Evolutionary conservation across 2,329 filamentous ascomycete genomes (phyloP), one percentile per base, ranked within the genome.

Genomic region (Fusarium sp.): DNA sequence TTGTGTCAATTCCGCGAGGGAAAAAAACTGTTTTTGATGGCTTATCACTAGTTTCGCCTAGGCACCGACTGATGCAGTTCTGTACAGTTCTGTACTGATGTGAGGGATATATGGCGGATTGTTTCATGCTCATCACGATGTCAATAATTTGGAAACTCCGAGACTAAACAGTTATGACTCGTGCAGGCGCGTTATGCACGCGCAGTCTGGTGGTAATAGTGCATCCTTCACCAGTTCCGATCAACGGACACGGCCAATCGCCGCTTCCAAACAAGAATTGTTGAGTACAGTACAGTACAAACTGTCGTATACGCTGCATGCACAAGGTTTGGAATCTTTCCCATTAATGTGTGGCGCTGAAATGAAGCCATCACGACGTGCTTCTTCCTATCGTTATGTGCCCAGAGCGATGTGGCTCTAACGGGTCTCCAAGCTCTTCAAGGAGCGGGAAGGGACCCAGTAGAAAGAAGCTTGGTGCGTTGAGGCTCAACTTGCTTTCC

Each of bases 91-190:
- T 19, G 46, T 34, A 34, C 10, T 54, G 60, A 58, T 34, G 58
- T 62, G 62, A 62, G 62, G 56, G 50, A 60, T 59, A 71, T 53
- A 45, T 42, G 39, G 59, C 46, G 58, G 65, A 61, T 51, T 68
- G 11, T 54, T 49, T 56, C 37, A 41, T 31, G 58, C 44, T 45
- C 54, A 58, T 70, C 54, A 46, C 54, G 46, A 68, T 74, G 62
- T 74, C 62, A 71, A 64, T 45, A 61, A 65, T 59, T 53, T 64
- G 58, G 42, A 67, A 67, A 67, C 49, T 46, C 71, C 67, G 69
- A 67, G 68, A 61, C 73, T 75, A 75, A 65, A 62, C 41, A 43
- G 39, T 58, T 68, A 65, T 75, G 73, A 75, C 73, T 75, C 73
- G 73, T 69, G 59, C 65, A 65, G 65, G 48, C 55, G 66, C 55